phyloP scores from a whole-genome alignment of 2,329 filamentous ascomycete species.

The Aspergillus fumigatiaffinis region DNA sequence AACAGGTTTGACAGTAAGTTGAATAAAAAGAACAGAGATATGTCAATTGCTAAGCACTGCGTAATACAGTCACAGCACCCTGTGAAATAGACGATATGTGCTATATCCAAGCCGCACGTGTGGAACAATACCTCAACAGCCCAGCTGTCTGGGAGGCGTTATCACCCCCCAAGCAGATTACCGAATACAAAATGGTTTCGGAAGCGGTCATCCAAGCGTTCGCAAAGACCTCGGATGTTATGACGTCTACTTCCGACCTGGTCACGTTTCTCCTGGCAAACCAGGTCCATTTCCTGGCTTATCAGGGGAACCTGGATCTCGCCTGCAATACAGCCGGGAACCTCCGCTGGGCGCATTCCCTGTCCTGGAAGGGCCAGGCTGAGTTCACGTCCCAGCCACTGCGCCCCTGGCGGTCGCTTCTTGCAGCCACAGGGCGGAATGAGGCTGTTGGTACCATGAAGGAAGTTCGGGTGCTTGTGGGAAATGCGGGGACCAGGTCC shows the following conservation, averaged over 20 bases:
- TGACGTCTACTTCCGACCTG: slow-evolving; percentile 6
- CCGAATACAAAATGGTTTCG: slow-evolving; percentile 10
- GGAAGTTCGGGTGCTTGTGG: slow-evolving; percentile 3
- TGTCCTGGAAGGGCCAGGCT: slow-evolving; percentile 21
- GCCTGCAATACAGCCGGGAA: slow-evolving; percentile 26
- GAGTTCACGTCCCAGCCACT: slow-evolving; percentile 17
- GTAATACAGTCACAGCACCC: slow-evolving; percentile 14
- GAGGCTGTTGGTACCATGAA: slow-evolving; percentile 5
- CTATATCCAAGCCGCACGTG: slow-evolving; percentile 13
- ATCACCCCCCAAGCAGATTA: slow-evolving; percentile 9
- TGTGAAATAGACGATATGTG: slow-evolving; percentile 19
- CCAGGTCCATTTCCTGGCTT: slow-evolving; percentile 17
- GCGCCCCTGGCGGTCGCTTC: slow-evolving; percentile 13
- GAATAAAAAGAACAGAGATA: neutral
- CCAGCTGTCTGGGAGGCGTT: slow-evolving; percentile 16
- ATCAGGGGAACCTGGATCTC: slow-evolving; percentile 23
- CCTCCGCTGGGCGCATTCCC: slow-evolving; percentile 19
- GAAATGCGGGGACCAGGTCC: neutral
- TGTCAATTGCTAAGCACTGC: neutral
- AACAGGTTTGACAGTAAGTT: slow-evolving; percentile 23
- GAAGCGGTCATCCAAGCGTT: slow-evolving; percentile 10
- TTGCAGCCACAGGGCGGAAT: slow-evolving; percentile 2
- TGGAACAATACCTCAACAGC: slow-evolving; percentile 20
- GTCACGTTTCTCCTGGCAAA: slow-evolving; percentile 10
- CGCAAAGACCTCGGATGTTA: slow-evolving; percentile 7